Evolutionary conservation across 192 early-diverging fungal species (phyloP), one percentile per base, ranked within the genome.

Genomic region (Coemansia furcata): DNA sequence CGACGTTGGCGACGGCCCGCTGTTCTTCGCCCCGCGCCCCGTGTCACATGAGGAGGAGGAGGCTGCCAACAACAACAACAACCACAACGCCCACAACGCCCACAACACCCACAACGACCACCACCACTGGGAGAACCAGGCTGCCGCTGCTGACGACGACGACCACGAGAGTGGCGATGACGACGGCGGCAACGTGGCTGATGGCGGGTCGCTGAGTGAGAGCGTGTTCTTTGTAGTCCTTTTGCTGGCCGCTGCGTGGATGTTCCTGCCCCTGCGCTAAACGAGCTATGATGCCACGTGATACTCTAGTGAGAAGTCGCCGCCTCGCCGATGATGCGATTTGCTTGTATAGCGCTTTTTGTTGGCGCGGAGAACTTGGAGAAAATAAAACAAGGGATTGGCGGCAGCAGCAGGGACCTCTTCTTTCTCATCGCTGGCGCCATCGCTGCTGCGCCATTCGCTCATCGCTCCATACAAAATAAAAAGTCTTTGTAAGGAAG

Each of bases 1-100:
- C 19, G 88, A 89, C 38, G 86, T 85, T 21, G 85, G 84, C 21
- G 68, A 76, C 14, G 72, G 72, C 50, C 76, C 76, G 62, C 65
- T 85, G 60, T 78, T 81, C 46, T 85, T 85, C 74, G 72, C 75
- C 43, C 69, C 82, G 44, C 61, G 38, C n/a, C 63, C 66, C 5
- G 63, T 66, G 54, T 62, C 60, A 32, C 52, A 52, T 10, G 47
- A 65, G n/a, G 46, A 66, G 37, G 58, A 58, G 43, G 39, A 69
- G 29, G 58, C 36, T 50, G 19, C 23, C n/a, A 57, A 17, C n/a
- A n/a, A n/a, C n/a, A n/a, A n/a, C n/a, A n/a, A n/a, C n/a, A n/a
- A n/a, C n/a, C n/a, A n/a, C n/a, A n/a, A n/a, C n/a, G n/a, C n/a
- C n/a, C n/a, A n/a, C n/a, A n/a, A n/a, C n/a, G n/a, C n/a, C n/a